A percentile compares a stretch with the other conserved stretches of the same genome.
Evolutionary conservation across 2,329 filamentous ascomycete species (phyloP).

Genomic region (Penicillium paneum): DNA sequence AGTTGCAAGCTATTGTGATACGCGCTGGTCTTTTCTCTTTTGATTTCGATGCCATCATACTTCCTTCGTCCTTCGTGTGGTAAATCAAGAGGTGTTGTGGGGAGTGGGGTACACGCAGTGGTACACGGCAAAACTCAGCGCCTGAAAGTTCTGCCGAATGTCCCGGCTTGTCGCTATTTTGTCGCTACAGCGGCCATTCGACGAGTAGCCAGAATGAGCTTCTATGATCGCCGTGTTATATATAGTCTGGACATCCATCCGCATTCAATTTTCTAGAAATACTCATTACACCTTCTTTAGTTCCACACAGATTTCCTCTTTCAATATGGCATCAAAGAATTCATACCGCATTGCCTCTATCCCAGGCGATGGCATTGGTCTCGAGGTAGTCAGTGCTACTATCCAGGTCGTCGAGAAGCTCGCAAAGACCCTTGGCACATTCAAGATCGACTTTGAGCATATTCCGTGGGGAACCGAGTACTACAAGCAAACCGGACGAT

Average conservation of each 20-base stretch:
- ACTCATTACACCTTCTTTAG: not conserved
- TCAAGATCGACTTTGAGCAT: slow-evolving; percentile 51
- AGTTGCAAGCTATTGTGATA: slow-evolving; percentile 42
- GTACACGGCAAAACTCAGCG: slow-evolving; percentile 8
- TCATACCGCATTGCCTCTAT: slow-evolving; percentile 57
- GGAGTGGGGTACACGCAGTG: not conserved
- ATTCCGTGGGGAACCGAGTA: slow-evolving; percentile 40
- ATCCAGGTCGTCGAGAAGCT: slow-evolving; percentile 48
- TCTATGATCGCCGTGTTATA: not conserved
- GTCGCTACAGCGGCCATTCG: not conserved
- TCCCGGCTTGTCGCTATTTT: not conserved
- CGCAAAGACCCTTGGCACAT: slow-evolving; percentile 43
- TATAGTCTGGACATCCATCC: not conserved
- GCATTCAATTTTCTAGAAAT: not conserved
- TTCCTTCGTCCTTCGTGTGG: not conserved
- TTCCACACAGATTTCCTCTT: not conserved
- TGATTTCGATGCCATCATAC: slow-evolving; percentile 7
- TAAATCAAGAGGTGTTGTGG: not conserved
- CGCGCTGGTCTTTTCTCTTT: slow-evolving; percentile 31
- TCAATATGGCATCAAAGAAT: slow-evolving; percentile 3
- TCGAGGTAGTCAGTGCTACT: slow-evolving; percentile 60
- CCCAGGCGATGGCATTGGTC: slow-evolving; percentile 62
- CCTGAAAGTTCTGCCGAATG: slow-evolving; percentile 22
- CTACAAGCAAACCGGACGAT: slow-evolving; percentile 52
- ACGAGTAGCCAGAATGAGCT: not conserved